phyloP scores from a whole-genome alignment of 2,329 filamentous ascomycete genomes.

The Microsporum canis region DNA sequence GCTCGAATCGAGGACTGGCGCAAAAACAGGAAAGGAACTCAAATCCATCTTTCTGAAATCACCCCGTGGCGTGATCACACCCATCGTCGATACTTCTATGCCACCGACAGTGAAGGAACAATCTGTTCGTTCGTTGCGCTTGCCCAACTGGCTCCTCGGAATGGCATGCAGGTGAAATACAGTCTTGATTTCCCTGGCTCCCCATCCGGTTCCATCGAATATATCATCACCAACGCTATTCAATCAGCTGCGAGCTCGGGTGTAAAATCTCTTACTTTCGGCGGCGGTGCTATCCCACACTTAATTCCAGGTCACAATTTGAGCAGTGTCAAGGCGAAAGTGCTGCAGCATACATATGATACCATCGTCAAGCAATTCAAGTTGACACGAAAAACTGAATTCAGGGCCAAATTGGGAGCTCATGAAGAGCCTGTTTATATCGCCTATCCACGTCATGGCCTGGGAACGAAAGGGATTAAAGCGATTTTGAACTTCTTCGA shows the following conservation, averaged over 20 bases:
- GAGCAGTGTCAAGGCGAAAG: conserved; percentile 65
- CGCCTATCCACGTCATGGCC: conserved; percentile 74
- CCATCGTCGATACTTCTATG: conserved; percentile 78
- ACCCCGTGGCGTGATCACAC: conserved; percentile 74
- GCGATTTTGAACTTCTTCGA: conserved; percentile 89
- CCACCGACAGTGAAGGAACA: conserved; percentile 58
- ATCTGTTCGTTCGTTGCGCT: conserved; percentile 71
- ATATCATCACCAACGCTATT: conserved; percentile 62
- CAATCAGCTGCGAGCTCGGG: conserved; percentile 49
- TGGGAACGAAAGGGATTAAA: conserved; percentile 69
- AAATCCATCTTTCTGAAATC: conserved; percentile 84
- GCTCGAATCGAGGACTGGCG: conserved; percentile 70
- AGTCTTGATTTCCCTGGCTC: conserved; percentile 84
- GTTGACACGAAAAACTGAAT: conserved; percentile 73
- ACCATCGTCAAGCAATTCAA: conserved; percentile 71
- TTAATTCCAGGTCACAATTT: conserved; percentile 73
- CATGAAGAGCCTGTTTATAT: conserved; percentile 77
- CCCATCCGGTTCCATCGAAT: conserved; percentile 78
- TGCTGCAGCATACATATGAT: conserved; percentile 72
- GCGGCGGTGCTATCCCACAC: conserved; percentile 64
- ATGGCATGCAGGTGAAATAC: conserved; percentile 93
- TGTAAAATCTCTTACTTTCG: conserved; percentile 66
- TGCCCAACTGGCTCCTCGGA: conserved; percentile 63
- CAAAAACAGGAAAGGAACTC: conserved; percentile 63
- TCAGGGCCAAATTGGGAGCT: conserved; percentile 81